Base-by-base conservation (phyloP, 345 rosid genomes). In the Limnanthes douglasii region DNA sequence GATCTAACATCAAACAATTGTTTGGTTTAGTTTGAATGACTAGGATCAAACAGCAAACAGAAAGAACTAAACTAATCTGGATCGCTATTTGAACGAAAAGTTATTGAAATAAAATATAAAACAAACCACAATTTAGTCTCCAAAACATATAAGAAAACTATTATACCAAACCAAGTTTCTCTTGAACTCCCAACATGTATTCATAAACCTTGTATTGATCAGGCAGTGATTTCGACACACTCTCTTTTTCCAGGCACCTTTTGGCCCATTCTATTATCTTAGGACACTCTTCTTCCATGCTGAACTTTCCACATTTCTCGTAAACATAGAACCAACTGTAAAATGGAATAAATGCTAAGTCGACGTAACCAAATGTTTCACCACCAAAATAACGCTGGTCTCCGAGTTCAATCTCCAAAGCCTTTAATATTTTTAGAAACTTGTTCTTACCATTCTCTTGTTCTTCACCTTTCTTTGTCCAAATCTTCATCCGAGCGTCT, bases 391-490 rank as follows among this genome's bases (percentile, higher is more conserved):
- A 57, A 32, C 28, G 0, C 15, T 57, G 44, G 18, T 57, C 57
- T 26, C 63, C 63, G 18, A 57, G 57, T 44, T 51, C 53, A n/a
- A 21, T 20, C 45, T 58, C 58, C 44, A 58, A 58, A 41, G 42
- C 12, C 54, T 51, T 58, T 32, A 45, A 41, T 48, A 44, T 50
- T 17, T 41, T 50, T 14, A 58, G 0, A 45, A 46, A 51, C 57
- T 46, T 58, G 19, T 46, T 41, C 32, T 36, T 46, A 16, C 57
- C 58, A n/a, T 33, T 28, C 36, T 58, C 58, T 41, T 51, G 54
- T 26, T 55, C 54, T 36, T 42, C 61, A 10, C 61, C 61, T 58
- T 51, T 51, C 34, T 49, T 51, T 35, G 45, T 44, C 58, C 64
- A 58, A 12, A 58, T 46, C 32, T 41, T 46, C 18, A 12, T 58